phyloP scores from a whole-genome alignment of 371 early-diverging fungal species.

The Circinella minor region DNA sequence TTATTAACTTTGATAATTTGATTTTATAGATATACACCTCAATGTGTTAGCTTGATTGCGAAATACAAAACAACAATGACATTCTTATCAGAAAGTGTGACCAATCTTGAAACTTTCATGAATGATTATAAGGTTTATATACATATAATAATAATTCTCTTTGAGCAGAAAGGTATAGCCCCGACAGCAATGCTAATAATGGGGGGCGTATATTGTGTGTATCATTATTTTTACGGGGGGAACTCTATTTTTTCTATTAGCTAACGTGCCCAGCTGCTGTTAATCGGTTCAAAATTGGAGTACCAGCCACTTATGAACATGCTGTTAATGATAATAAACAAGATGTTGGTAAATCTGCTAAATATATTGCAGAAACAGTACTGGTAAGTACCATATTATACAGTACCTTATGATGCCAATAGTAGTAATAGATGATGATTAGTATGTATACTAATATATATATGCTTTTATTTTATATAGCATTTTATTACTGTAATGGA shows the following conservation, averaged over 20 bases:
- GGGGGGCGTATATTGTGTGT: too few relatives aligned
- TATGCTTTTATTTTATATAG: constrained; percentile 28
- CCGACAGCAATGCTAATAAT: neutral
- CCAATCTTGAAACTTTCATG: constrained; percentile 81
- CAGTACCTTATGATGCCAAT: neutral
- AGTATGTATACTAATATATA: neutral
- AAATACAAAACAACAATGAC: constrained; percentile 93
- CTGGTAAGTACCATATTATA: constrained; percentile 44
- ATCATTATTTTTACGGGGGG: neutral
- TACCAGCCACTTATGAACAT: constrained; percentile 90
- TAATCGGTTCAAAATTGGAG: constrained; percentile 83
- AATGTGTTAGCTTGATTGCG: constrained; percentile 88
- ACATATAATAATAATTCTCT: neutral
- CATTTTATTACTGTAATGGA: constrained; percentile 95
- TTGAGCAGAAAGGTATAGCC: neutral
- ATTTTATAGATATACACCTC: constrained; percentile 79
- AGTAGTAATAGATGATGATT: neutral
- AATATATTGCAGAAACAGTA: constrained; percentile 88
- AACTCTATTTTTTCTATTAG: constrained; percentile 34
- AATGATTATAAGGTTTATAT: constrained; percentile 75
- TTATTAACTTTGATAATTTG: too few relatives aligned
- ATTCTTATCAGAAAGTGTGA: constrained; percentile 70
- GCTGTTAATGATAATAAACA: constrained; percentile 63
- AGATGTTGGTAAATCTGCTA: constrained; percentile 62
- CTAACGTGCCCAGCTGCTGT: constrained; percentile 82